phyloP scores from a whole-genome alignment of 2,329 filamentous ascomycete species.

The Cercospora zeae-maydis region DNA sequence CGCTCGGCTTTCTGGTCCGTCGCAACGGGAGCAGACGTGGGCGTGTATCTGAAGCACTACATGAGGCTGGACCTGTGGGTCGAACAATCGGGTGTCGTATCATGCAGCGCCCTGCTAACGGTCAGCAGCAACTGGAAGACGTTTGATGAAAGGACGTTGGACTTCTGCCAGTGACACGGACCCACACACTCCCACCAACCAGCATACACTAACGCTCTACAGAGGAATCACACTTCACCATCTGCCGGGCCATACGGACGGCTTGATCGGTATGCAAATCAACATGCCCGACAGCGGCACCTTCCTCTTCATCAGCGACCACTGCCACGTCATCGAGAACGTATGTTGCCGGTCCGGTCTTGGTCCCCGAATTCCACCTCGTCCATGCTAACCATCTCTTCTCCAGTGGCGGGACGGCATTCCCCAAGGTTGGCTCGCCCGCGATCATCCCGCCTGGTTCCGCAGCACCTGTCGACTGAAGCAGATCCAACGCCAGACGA shows the following conservation, averaged over 20 bases:
- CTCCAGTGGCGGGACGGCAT: constrained; percentile 36
- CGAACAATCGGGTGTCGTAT: background rate
- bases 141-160: constrained; percentile 36
- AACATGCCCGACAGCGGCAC: constrained; percentile 36
- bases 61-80: constrained; percentile 34
- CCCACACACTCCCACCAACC: background rate
- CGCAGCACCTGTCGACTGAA: constrained; percentile 36
- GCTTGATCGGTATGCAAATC: constrained; percentile 38
- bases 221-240: constrained; percentile 37
- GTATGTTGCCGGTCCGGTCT: constrained; percentile 19
- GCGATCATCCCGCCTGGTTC: constrained; percentile 38
- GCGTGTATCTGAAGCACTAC: constrained; percentile 38
- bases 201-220: background rate
- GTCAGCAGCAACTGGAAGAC: constrained; percentile 36
- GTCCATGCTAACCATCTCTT: background rate
- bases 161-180: constrained; percentile 32
- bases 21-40: constrained; percentile 37
- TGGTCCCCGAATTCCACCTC: background rate
- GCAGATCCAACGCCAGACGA: constrained; percentile 32
- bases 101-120: background rate
- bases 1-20: constrained; percentile 36
- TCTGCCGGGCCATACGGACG: constrained; percentile 38
- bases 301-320: constrained; percentile 36
- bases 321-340: constrained; percentile 39
- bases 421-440: constrained; percentile 38